phyloP scores from a whole-genome alignment of 345 rosid genomes.

The Heritiera fomes region DNA sequence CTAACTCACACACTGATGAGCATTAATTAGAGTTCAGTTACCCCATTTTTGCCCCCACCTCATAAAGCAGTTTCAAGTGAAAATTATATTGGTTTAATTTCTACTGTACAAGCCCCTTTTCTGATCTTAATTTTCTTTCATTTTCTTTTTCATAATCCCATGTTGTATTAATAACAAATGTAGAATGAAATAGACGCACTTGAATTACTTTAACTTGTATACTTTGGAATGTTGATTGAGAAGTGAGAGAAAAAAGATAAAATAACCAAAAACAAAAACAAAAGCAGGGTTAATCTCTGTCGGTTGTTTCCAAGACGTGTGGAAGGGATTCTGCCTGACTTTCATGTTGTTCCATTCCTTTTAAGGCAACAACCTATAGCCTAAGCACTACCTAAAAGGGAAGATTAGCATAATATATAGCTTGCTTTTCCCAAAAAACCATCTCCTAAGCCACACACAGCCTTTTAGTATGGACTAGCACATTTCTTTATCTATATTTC shows the following conservation, averaged over 20 bases:
- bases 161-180: slow-evolving; percentile 15
- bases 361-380: slow-evolving; percentile 31
- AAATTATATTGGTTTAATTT: too few species aligned
- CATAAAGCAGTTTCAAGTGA: slow-evolving; percentile 17
- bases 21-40: slow-evolving; percentile 22
- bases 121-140: not conserved
- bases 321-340: slow-evolving; percentile 29
- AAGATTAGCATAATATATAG: slow-evolving; percentile 36
- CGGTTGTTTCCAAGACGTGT: slow-evolving; percentile 42
- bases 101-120: too few species aligned
- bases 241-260: slow-evolving; percentile 10
- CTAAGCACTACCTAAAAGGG: slow-evolving; percentile 37
- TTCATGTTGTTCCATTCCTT: slow-evolving; percentile 44
- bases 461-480: not conserved
- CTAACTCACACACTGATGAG: slow-evolving; percentile 24
- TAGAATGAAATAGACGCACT: slow-evolving; percentile 26
- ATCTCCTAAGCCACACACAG: not conserved
- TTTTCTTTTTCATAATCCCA: too few species aligned
- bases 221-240: not conserved
- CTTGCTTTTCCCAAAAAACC: slow-evolving; percentile 15
- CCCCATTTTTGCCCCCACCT: slow-evolving; percentile 29
- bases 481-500: too few species aligned
- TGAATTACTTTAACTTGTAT: slow-evolving; percentile 19
- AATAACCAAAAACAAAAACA: slow-evolving; percentile 5
- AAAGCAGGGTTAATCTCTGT: slow-evolving; percentile 42